Percentiles rank a stretch among this genome's conserved stretches.
Evolutionary conservation across 345 rosid genomes (phyloP).

Genomic region (Corchorus capsularis): DNA sequence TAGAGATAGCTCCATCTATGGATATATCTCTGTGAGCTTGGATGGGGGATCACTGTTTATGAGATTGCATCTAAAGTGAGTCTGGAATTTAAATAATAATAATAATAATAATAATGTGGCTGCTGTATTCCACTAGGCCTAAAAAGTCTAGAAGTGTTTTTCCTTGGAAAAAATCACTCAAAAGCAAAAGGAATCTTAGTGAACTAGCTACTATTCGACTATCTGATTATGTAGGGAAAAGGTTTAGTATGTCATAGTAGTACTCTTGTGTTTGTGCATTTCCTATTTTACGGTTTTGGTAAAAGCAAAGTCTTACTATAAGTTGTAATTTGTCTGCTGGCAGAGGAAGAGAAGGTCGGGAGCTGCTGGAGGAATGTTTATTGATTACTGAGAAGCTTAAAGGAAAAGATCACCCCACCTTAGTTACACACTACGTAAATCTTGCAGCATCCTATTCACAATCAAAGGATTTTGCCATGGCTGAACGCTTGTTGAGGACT

Average conservation of each 20-base stretch:
- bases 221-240: slow-evolving; percentile 7
- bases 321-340: slow-evolving; percentile 15
- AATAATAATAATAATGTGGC: no score
- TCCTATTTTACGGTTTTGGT: background rate
- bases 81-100: no score
- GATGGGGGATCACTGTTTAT: background rate
- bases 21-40: background rate
- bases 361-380: slow-evolving; percentile 82
- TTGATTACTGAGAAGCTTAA: slow-evolving; percentile 58
- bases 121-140: background rate
- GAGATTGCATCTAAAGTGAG: background rate
- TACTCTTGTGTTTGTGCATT: background rate
- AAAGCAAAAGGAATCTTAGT: background rate
- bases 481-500: slow-evolving; percentile 76
- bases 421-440: slow-evolving; percentile 68
- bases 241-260: background rate
- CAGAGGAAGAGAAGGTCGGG: slow-evolving; percentile 85
- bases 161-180: background rate
- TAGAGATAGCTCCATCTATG: background rate
- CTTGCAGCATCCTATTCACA: slow-evolving; percentile 78
- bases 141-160: background rate
- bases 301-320: slow-evolving; percentile 1
- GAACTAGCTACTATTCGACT: background rate
- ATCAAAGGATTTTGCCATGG: slow-evolving; percentile 67
- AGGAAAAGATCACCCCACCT: slow-evolving; percentile 73